These are phyloP conservation scores for Neurospora sublineolata DNA, from an alignment of 495 filamentous ascomycete species.

Conservation along the genomic window DNA sequence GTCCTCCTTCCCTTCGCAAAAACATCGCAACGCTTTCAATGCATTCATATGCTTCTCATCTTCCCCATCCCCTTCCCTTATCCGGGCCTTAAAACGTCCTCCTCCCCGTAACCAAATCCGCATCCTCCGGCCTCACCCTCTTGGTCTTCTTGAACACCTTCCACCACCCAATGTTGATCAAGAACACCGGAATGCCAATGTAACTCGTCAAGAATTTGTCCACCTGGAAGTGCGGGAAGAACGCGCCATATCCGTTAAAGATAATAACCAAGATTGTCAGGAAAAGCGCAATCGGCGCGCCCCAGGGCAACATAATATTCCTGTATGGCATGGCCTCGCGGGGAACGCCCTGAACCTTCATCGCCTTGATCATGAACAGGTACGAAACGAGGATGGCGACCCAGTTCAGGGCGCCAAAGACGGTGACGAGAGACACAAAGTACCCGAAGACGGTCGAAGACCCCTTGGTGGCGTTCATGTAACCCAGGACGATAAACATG, in stretches of 20 bases:
- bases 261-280: slow-evolving; percentile 68
- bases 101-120: slow-evolving; percentile 19
- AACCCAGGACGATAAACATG: slow-evolving; percentile 56
- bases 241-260: slow-evolving; percentile 57
- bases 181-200: slow-evolving; percentile 68
- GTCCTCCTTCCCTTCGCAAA: not conserved
- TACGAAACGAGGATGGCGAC: slow-evolving; percentile 75
- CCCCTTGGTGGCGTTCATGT: slow-evolving; percentile 62
- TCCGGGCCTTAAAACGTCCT: slow-evolving; percentile 4
- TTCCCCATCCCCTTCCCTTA: not conserved
- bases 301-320: slow-evolving; percentile 57
- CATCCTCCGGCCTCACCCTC: slow-evolving; percentile 20
- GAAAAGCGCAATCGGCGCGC: slow-evolving; percentile 54
- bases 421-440: slow-evolving; percentile 75
- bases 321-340: slow-evolving; percentile 55
- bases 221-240: slow-evolving; percentile 48
- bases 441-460: slow-evolving; percentile 64
- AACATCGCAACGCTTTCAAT: not conserved
- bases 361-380: slow-evolving; percentile 65
- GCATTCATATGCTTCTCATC: not conserved
- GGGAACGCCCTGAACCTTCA: slow-evolving; percentile 59
- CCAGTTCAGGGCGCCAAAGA: slow-evolving; percentile 75
- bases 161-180: slow-evolving; percentile 35
- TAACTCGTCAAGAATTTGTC: slow-evolving; percentile 75
- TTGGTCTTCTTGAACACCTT: slow-evolving; percentile 24